phyloP scores from a whole-genome alignment of 352 stramenopile genomes.

The Globisporangium recalcitrans region DNA sequence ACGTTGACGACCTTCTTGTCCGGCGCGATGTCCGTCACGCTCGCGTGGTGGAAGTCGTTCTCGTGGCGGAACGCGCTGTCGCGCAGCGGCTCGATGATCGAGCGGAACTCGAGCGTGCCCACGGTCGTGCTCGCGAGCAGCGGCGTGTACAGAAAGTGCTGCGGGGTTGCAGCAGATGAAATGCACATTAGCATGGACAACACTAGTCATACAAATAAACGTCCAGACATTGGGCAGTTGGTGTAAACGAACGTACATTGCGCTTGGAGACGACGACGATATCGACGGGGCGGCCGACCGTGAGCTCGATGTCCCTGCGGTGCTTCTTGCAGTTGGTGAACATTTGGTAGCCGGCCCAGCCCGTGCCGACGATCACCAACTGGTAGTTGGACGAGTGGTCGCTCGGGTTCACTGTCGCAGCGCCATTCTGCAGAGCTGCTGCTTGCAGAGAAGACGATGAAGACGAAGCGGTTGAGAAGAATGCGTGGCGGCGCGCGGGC shows the following conservation, averaged over 20 bases:
- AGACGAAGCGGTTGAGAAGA: neutral
- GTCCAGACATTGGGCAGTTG: neutral
- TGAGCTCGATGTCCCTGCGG: slow-evolving; percentile 59
- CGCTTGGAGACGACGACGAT: slow-evolving; percentile 77
- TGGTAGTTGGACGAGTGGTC: slow-evolving; percentile 48
- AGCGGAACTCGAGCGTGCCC: slow-evolving; percentile 95
- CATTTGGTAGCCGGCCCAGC: slow-evolving; percentile 77
- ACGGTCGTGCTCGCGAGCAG: slow-evolving; percentile 94
- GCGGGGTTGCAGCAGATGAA: too few species aligned
- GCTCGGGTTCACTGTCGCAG: neutral
- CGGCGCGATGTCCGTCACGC: slow-evolving; percentile 71
- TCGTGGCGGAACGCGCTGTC: slow-evolving; percentile 72
- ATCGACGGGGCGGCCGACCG: slow-evolving; percentile 54
- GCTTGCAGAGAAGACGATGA: neutral
- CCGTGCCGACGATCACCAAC: slow-evolving; percentile 71
- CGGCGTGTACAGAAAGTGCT: slow-evolving; percentile 98
- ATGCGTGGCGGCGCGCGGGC: neutral
- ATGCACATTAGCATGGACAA: neutral
- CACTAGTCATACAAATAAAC: too few species aligned
- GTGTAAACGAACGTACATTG: slow-evolving; percentile 39
- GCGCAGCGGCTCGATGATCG: slow-evolving; percentile 94
- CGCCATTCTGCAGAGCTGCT: neutral
- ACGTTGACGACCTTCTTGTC: slow-evolving; percentile 73
- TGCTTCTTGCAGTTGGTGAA: slow-evolving; percentile 75
- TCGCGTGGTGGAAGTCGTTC: slow-evolving; percentile 69